phyloP scores from a whole-genome alignment of 2,329 filamentous ascomycete species.

The Botrytis deweyae region DNA sequence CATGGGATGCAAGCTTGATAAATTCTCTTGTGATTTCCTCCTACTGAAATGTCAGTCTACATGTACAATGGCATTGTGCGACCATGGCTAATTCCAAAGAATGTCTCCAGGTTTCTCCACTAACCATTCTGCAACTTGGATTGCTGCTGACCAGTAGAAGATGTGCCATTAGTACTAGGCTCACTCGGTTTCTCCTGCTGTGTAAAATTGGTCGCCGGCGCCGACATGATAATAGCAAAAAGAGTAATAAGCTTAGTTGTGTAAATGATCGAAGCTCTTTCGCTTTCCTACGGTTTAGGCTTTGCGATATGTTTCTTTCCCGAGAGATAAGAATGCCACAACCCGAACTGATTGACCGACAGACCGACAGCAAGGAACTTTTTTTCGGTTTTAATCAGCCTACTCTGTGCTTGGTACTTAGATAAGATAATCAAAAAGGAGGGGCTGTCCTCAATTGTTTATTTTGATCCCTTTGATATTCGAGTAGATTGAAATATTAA shows the following conservation, averaged over 20 bases:
- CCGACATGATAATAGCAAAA: slow-evolving; percentile 13
- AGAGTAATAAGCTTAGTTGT: slow-evolving; percentile 23
- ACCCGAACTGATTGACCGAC: not conserved
- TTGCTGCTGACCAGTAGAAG: slow-evolving; percentile 15
- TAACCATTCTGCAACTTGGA: slow-evolving; percentile 16
- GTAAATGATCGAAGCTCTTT: slow-evolving; percentile 21
- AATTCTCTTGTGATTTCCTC: slow-evolving; percentile 26
- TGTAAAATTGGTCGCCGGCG: slow-evolving; percentile 16
- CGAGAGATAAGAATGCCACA: slow-evolving; percentile 9
- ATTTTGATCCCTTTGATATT: not conserved
- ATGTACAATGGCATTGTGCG: slow-evolving; percentile 6
- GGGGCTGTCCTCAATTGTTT: not conserved
- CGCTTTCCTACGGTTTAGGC: slow-evolving; percentile 29
- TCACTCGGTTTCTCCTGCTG: slow-evolving; percentile 17
- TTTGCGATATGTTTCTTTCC: slow-evolving; percentile 9
- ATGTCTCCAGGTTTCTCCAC: not conserved
- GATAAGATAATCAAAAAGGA: not conserved
- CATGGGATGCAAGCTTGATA: slow-evolving; percentile 50
- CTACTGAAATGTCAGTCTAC: slow-evolving; percentile 8
- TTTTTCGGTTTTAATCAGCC: not conserved
- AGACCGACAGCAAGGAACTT: not conserved
- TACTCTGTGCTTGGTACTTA: not conserved
- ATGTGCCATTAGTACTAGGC: not conserved
- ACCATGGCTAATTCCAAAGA: slow-evolving; percentile 4
- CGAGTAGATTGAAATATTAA: not conserved